These are phyloP conservation scores for Botryotinia convoluta DNA, from an alignment of 2,329 filamentous ascomycete species.

Conservation along the genomic window DNA sequence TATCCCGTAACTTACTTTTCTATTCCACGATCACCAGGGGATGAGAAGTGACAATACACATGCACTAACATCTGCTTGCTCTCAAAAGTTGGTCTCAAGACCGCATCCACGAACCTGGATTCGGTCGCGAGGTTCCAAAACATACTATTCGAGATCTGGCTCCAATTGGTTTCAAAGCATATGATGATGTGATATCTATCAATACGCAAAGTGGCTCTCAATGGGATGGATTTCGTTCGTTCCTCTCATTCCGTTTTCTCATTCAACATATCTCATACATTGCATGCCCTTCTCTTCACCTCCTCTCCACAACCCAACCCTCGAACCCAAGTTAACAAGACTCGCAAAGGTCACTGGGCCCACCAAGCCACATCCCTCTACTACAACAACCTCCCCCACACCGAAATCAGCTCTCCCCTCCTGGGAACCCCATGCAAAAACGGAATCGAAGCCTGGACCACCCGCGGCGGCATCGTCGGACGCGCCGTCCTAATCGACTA, in stretches of 20 bases:
- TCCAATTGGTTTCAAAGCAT: slow-evolving; percentile 43
- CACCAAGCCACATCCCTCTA: slow-evolving; percentile 32
- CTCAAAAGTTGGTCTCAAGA: slow-evolving; percentile 24
- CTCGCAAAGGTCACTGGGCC: slow-evolving; percentile 32
- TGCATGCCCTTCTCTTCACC: background rate
- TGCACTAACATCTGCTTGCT: slow-evolving; percentile 4
- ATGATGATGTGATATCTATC: slow-evolving; percentile 50
- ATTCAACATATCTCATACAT: background rate
- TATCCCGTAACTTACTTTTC: background rate
- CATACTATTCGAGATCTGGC: slow-evolving; percentile 22
- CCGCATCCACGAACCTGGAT: slow-evolving; percentile 25
- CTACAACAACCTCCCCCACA: slow-evolving; percentile 37
- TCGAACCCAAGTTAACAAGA: background rate
- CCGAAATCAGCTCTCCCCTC: slow-evolving; percentile 30
- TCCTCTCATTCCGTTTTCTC: no score
- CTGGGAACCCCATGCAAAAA: slow-evolving; percentile 39
- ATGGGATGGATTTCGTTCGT: slow-evolving; percentile 45
- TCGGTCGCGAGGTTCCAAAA: slow-evolving; percentile 23
- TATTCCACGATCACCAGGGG: background rate
- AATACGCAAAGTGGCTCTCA: slow-evolving; percentile 48
- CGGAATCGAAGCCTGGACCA: slow-evolving; percentile 27
- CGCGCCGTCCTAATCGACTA: slow-evolving; percentile 54
- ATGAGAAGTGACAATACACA: background rate
- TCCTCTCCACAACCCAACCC: background rate
- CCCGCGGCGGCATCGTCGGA: slow-evolving; percentile 30